Conservation (phyloP, 352 stramenopile genomes). For the Phytophthora lateralis region DNA sequence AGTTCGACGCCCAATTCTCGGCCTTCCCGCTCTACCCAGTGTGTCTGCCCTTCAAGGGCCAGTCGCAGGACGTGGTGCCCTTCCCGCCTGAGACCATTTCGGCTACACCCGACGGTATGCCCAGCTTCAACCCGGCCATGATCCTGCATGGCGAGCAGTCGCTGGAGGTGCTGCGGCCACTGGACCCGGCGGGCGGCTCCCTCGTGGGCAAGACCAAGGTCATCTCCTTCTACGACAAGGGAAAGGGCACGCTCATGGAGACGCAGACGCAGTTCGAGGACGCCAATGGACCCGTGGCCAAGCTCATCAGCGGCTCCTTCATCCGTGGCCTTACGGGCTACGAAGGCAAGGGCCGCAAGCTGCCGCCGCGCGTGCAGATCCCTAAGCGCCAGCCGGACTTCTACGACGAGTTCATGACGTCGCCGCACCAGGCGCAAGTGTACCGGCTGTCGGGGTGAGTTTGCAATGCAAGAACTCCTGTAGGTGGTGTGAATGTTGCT, state of each 20-base stretch:
- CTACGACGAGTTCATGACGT: conserved; percentile 67
- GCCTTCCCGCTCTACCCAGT: conserved; percentile 91
- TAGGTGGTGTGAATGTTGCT: background rate
- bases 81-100: conserved; percentile 82
- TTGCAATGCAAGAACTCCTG: background rate
- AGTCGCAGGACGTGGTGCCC: conserved; percentile 84
- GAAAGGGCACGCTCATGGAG: conserved; percentile 85
- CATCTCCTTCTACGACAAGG: conserved; percentile 87
- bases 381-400: conserved; percentile 75
- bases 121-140: conserved; percentile 80
- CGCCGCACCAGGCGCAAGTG: conserved; percentile 81
- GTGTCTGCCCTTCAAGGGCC: conserved; percentile 87
- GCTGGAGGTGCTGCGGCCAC: conserved; percentile 77
- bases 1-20: conserved; percentile 83
- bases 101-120: conserved; percentile 67
- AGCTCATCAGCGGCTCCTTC: conserved; percentile 83
- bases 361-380: conserved; percentile 74
- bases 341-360: conserved; percentile 65
- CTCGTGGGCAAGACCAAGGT: conserved; percentile 70
- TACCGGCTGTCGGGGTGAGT: conserved; percentile 92
- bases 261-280: conserved; percentile 84
- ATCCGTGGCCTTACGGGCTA: conserved; percentile 82
- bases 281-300: conserved; percentile 61
- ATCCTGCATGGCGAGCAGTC: conserved; percentile 88
- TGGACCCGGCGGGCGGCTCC: conserved; percentile 60